Evolutionary conservation across 305 asterid species (phyloP).

Genomic region (Rubia tinctorum): DNA sequence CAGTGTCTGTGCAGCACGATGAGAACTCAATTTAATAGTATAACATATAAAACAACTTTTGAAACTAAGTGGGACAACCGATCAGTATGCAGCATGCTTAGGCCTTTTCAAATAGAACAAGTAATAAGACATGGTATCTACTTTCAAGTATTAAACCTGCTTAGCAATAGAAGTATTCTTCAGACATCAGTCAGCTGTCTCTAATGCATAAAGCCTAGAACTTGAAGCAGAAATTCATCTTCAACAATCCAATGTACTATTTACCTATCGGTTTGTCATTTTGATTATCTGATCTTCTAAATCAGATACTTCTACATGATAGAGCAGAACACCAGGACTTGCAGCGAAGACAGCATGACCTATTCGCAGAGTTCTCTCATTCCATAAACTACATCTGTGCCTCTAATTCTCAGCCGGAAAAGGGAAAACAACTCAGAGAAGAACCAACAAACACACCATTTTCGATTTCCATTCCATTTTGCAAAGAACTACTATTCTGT

Average conservation of each 20-base stretch:
- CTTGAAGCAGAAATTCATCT: not conserved
- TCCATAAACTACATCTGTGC: not conserved
- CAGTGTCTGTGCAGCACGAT: constrained; percentile 50
- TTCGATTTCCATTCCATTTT: not conserved
- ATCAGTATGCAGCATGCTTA: too few species aligned
- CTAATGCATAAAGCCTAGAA: not conserved
- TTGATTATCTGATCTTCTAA: not conserved
- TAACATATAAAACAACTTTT: not conserved
- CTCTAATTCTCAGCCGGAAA: too few species aligned
- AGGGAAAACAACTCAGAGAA: too few species aligned
- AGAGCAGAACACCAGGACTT: not conserved
- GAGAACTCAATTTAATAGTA: constrained; percentile 5
- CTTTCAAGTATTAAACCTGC: not conserved
- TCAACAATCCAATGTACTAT: not conserved
- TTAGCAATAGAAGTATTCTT: not conserved
- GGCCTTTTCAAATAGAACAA: not conserved
- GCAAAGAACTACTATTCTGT: not conserved
- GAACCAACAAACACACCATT: not conserved
- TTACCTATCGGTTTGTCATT: not conserved
- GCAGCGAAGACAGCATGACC: not conserved
- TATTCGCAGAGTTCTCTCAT: not conserved
- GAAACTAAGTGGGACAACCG: too few species aligned
- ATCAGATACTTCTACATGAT: not conserved
- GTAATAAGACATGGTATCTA: not conserved
- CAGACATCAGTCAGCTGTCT: not conserved